Evolutionary conservation across 83 land plant genomes (phyloP).

Genomic region (Diphasiastrum complanatum): DNA sequence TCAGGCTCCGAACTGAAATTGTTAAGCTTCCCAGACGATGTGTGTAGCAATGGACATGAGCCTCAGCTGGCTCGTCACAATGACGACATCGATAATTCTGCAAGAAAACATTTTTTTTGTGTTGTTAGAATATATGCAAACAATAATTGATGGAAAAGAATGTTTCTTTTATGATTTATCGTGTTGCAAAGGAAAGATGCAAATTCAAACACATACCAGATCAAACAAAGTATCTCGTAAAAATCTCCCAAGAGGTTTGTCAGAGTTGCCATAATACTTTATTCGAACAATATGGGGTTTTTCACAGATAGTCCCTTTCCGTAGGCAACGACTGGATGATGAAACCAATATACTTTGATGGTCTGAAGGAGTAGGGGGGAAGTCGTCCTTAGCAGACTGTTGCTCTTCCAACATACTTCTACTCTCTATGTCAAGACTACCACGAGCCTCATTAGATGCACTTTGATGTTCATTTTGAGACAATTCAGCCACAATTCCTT

Average conservation of each 20-base stretch:
- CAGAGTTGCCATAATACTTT: conserved; percentile 87
- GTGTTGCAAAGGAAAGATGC: no score
- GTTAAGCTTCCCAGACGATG: conserved; percentile 55
- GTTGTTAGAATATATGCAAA: conserved; percentile 3
- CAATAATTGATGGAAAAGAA: conserved; percentile 1
- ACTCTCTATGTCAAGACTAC: no score
- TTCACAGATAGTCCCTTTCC: conserved; percentile 74
- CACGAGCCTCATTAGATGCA: conserved; percentile 16
- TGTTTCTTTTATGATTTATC: neutral
- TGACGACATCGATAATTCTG: conserved; percentile 59
- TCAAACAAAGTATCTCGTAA: conserved; percentile 72
- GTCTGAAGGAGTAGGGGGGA: conserved; percentile 56
- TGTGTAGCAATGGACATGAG: conserved; percentile 71
- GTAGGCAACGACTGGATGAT: conserved; percentile 59
- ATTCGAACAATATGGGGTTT: conserved; percentile 67
- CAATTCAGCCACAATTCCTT: no score
- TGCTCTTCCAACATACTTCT: conserved; percentile 14
- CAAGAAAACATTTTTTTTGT: no score
- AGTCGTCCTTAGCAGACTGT: conserved; percentile 42
- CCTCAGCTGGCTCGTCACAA: conserved; percentile 65
- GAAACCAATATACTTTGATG: conserved; percentile 87
- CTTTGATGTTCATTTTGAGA: neutral
- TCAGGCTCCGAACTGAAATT: conserved; percentile 8
- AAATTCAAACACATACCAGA: conserved; percentile 37
- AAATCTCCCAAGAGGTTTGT: conserved; percentile 87